These are phyloP conservation scores for Leccinum cinnamomeum DNA, from an alignment of 1,284 basidiomycete species.

Conservation along the genomic window DNA sequence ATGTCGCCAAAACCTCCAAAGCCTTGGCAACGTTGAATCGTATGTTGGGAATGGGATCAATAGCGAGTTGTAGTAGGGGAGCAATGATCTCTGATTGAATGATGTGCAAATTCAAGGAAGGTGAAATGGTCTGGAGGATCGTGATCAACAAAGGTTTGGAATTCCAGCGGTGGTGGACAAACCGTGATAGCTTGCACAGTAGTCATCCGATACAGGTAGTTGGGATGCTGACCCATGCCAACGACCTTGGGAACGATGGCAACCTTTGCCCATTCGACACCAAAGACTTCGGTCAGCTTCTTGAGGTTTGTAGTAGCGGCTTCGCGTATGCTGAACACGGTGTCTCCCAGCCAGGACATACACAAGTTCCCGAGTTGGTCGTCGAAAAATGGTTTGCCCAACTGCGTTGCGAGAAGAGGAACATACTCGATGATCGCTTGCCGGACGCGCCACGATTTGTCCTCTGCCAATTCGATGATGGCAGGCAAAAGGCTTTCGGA, in stretches of 20 bases:
- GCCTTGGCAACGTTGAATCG: constrained; percentile 99
- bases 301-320: constrained; percentile 96
- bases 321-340: constrained; percentile 97
- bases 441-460: constrained; percentile 99
- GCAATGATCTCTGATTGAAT: constrained; percentile 86
- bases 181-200: constrained; percentile 99
- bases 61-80: constrained; percentile 81
- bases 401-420: constrained; percentile 91
- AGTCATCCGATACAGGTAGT: constrained; percentile 98
- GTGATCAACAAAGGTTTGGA: constrained; percentile 11
- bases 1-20: constrained; percentile 80
- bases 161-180: constrained; percentile 33
- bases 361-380: constrained; percentile 96
- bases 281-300: constrained; percentile 98
- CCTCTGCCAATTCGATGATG: constrained; percentile 97
- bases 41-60: constrained; percentile 97
- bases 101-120: constrained; percentile 87
- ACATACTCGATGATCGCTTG: constrained; percentile 99
- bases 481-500: constrained; percentile 97
- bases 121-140: constrained; percentile 80
- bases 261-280: constrained; percentile 94
- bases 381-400: constrained; percentile 97
- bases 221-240: constrained; percentile 96
- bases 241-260: constrained; percentile 98
- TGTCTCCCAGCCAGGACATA: constrained; percentile 99